Evolutionary conservation across 1,284 basidiomycete species (phyloP).

Genomic region (Porogramme epimiltina): DNA sequence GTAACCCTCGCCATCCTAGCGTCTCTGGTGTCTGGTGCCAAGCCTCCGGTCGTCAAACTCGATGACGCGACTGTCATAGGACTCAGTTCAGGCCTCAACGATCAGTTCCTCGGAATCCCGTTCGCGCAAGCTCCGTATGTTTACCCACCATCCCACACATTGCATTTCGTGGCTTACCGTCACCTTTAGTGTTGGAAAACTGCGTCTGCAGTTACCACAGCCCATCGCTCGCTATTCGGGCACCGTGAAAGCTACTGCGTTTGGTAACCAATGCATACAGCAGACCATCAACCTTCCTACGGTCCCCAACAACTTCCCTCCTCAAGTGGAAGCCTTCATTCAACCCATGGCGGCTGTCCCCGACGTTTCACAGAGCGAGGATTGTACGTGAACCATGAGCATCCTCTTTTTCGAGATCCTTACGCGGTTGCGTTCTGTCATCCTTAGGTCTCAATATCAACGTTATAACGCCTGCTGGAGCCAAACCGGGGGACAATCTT

Average conservation of each 20-base stretch:
- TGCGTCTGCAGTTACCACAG: conserved; percentile 47
- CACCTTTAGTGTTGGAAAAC: conserved; percentile 20
- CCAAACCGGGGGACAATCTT: conserved; percentile 34
- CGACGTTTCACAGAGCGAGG: conserved; percentile 38
- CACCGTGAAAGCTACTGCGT: conserved; percentile 40
- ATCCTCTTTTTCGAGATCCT: not conserved
- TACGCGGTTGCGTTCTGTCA: not conserved
- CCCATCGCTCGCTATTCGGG: conserved; percentile 41
- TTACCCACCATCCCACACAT: not conserved
- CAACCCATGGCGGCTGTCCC: conserved; percentile 37
- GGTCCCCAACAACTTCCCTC: conserved; percentile 29
- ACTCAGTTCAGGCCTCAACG: not conserved
- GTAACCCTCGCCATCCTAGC: not conserved
- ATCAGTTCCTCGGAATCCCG: conserved; percentile 54
- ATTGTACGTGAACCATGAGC: conserved; percentile 39
- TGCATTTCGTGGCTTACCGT: too few relatives aligned
- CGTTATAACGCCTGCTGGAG: conserved; percentile 49
- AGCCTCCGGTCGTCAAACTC: conserved; percentile 16
- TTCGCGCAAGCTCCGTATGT: conserved; percentile 33
- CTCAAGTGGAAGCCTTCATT: conserved; percentile 37
- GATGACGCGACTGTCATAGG: conserved; percentile 23
- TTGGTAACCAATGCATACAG: conserved; percentile 54
- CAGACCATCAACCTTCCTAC: conserved; percentile 38
- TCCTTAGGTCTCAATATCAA: conserved; percentile 55
- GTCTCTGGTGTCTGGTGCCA: not conserved